Evolutionary conservation across 164 flowering plant genomes (phyloP).

Genomic region (Litsea cubeba): DNA sequence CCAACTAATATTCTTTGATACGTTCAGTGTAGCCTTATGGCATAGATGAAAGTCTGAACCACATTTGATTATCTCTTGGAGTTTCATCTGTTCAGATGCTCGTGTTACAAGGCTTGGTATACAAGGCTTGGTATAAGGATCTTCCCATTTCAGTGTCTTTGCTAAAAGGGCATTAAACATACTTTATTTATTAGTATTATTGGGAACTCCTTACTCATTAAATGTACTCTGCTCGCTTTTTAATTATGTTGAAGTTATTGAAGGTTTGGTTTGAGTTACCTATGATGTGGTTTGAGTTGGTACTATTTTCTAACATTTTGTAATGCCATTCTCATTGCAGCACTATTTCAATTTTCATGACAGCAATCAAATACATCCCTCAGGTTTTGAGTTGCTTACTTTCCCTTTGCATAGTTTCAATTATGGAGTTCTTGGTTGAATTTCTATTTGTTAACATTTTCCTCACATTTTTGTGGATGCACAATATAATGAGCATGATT

Average conservation of each 20-base stretch:
- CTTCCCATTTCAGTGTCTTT: not conserved
- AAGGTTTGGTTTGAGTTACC: not conserved
- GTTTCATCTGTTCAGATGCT: no score
- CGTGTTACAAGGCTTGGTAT: no score
- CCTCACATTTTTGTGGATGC: not conserved
- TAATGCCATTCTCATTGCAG: conserved; percentile 39
- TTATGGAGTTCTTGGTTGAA: not conserved
- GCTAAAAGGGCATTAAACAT: not conserved
- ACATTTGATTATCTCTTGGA: no score
- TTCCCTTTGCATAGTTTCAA: not conserved
- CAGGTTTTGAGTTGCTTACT: conserved; percentile 48
- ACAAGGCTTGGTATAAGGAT: no score
- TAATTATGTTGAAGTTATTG: not conserved
- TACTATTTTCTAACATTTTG: not conserved
- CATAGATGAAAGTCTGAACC: no score
- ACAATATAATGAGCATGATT: not conserved
- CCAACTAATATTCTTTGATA: no score
- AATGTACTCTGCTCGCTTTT: not conserved
- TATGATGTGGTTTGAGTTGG: not conserved
- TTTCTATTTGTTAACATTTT: not conserved
- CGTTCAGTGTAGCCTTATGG: no score
- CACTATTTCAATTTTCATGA: conserved; percentile 76
- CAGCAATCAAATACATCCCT: conserved; percentile 83
- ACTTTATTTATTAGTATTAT: not conserved
- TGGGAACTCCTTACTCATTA: not conserved